Evolutionary conservation across 192 early-diverging fungal species (phyloP).

Genomic region (Funneliformis mosseae): DNA sequence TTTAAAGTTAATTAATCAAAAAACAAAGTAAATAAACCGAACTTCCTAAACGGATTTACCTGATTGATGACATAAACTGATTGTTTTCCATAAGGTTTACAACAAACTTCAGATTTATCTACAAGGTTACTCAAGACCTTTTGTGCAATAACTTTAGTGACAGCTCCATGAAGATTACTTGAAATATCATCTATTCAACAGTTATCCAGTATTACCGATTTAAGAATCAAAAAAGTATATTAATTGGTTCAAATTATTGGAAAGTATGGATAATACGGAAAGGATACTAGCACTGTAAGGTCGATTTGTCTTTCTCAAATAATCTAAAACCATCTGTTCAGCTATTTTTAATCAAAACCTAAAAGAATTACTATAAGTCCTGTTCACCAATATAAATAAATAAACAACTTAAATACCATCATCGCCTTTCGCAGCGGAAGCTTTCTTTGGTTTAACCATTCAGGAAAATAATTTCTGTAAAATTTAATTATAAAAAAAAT

Average conservation of each 20-base stretch:
- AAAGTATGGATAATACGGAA: not conserved
- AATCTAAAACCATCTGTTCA: constrained; percentile 49
- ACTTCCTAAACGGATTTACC: constrained; percentile 20
- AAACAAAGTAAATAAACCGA: not conserved
- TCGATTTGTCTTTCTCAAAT: constrained; percentile 49
- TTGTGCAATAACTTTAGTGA: constrained; percentile 47
- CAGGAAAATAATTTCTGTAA: not conserved
- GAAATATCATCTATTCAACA: constrained; percentile 46
- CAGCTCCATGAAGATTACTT: constrained; percentile 44
- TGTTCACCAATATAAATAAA: not conserved
- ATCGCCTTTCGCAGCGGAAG: constrained; percentile 19
- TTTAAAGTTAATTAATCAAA: not conserved
- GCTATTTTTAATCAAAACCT: constrained; percentile 20
- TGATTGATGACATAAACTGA: constrained; percentile 50
- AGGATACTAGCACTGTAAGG: constrained; percentile 52
- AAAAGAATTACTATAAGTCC: not conserved
- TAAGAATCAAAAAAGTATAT: no score
- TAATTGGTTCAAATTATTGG: not conserved
- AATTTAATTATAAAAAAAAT: not conserved
- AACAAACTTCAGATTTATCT: constrained; percentile 38
- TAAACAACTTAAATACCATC: constrained; percentile 18
- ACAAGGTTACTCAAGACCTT: constrained; percentile 42
- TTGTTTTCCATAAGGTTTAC: constrained; percentile 51
- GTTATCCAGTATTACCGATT: not conserved
- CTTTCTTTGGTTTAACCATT: constrained; percentile 36